A percentile compares a stretch with the other conserved stretches of the same genome.
Evolutionary conservation across 768 basidiomycete genomes (phyloP).

Genomic region (Pisolithus sp.): DNA sequence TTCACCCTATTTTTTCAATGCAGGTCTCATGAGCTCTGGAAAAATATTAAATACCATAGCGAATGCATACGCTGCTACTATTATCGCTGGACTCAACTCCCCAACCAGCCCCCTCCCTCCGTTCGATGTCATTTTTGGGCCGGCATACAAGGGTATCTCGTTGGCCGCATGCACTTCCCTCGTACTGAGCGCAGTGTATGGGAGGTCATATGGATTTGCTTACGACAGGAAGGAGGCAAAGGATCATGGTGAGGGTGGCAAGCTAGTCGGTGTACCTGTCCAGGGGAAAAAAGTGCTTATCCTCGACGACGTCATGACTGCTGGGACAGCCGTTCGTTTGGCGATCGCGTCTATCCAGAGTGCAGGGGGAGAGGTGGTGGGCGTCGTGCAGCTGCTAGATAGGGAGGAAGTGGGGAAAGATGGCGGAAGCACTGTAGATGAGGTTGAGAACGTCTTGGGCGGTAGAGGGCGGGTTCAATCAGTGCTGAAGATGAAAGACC

Average conservation of each 20-base stretch:
- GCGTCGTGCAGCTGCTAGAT: conserved; percentile 83
- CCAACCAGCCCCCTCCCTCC: conserved; percentile 23
- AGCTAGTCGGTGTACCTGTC: conserved; percentile 82
- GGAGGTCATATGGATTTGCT: conserved; percentile 68
- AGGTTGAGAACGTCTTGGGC: conserved; percentile 67
- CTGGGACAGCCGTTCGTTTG: conserved; percentile 80
- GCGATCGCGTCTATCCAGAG: conserved; percentile 68
- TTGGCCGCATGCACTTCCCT: conserved; percentile 83
- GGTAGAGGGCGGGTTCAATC: conserved; percentile 66
- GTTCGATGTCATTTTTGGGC: conserved; percentile 89
- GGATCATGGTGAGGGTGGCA: conserved; percentile 93
- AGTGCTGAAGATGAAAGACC: conserved; percentile 78
- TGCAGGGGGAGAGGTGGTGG: conserved; percentile 77
- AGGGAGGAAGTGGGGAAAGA: conserved; percentile 40
- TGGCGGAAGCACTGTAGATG: conserved; percentile 69
- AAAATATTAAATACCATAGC: conserved; percentile 73
- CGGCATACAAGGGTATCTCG: conserved; percentile 96
- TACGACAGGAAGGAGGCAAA: conserved; percentile 96
- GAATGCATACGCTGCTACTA: conserved; percentile 77
- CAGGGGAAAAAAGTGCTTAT: conserved; percentile 77
- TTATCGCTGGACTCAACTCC: conserved; percentile 42
- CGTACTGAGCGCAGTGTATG: conserved; percentile 60
- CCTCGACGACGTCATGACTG: conserved; percentile 95
- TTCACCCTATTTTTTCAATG: conserved; percentile 98
- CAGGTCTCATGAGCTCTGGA: conserved; percentile 80